Conservation (phyloP, 2,329 filamentous ascomycete genomes). For the Fusarium udum region DNA sequence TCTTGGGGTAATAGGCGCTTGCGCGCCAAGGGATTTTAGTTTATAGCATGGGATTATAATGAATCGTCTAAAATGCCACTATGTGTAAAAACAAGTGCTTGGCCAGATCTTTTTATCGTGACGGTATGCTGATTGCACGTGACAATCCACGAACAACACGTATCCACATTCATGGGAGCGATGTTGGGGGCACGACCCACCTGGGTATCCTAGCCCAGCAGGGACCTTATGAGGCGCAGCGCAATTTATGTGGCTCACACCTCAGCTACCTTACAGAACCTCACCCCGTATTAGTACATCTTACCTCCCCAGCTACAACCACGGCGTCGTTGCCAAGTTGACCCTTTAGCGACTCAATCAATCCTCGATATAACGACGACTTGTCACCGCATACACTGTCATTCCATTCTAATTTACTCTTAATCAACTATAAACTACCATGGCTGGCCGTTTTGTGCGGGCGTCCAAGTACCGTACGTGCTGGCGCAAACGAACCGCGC, state of each 20-base stretch:
- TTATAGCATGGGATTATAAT: constrained; percentile 40
- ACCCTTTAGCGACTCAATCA: constrained; percentile 18
- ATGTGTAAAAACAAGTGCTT: constrained; percentile 1
- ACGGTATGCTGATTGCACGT: constrained; percentile 24
- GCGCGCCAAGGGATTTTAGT: constrained; percentile 37
- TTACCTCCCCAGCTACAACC: constrained; percentile 32
- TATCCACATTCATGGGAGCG: constrained; percentile 16
- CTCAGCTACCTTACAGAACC: constrained; percentile 11
- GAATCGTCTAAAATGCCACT: constrained; percentile 33
- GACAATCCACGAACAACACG: constrained; percentile 15
- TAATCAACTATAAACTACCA: constrained; percentile 47
- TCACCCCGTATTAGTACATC: constrained; percentile 27
- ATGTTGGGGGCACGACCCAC: constrained; percentile 20
- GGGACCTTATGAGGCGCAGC: constrained; percentile 41
- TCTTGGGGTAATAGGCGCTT: constrained; percentile 34
- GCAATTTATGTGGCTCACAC: constrained; percentile 35
- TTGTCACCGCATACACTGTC: constrained; percentile 7
- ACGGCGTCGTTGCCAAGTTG: constrained; percentile 37
- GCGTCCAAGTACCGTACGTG: constrained; percentile 74
- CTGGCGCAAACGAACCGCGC: constrained; percentile 42
- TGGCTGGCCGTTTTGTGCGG: constrained; percentile 73
- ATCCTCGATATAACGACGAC: constrained; percentile 5
- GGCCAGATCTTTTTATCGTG: not conserved
- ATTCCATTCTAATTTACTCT: constrained; percentile 15
- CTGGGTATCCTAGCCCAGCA: constrained; percentile 22